phyloP scores from a whole-genome alignment of 2,329 filamentous ascomycete species.

The Colletotrichum orbiculare region DNA sequence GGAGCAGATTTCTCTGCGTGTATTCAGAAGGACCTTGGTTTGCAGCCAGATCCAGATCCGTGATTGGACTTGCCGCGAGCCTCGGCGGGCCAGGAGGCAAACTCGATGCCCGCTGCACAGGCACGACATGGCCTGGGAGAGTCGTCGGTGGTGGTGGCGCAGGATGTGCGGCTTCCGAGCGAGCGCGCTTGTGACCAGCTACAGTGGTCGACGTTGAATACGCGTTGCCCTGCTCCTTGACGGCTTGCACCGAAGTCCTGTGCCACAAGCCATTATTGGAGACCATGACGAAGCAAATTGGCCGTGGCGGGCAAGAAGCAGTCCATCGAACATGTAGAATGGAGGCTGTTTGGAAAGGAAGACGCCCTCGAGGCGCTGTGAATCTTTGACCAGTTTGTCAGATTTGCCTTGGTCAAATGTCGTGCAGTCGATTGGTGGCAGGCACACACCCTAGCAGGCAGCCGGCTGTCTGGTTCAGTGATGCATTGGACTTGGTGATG shows the following conservation, averaged over 20 bases:
- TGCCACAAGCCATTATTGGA: constrained; percentile 57
- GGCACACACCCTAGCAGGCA: constrained; percentile 10
- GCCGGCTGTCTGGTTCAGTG: constrained; percentile 9
- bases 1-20: constrained; percentile 64
- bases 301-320: not conserved
- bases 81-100: constrained; percentile 45
- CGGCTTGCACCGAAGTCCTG: constrained; percentile 63
- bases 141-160: constrained; percentile 18
- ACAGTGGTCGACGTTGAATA: constrained; percentile 52
- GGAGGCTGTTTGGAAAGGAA: not conserved
- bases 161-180: constrained; percentile 21
- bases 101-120: constrained; percentile 49
- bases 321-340: constrained; percentile 11
- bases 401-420: not conserved
- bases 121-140: constrained; percentile 31
- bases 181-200: constrained; percentile 61
- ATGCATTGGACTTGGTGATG: constrained; percentile 19
- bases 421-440: constrained; percentile 8
- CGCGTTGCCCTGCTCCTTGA: constrained; percentile 50
- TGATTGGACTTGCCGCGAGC: constrained; percentile 60
- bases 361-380: too few relatives aligned
- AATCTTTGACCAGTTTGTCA: constrained; percentile 2
- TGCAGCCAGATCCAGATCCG: constrained; percentile 43
- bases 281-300: constrained; percentile 46
- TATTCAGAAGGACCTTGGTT: constrained; percentile 58